Conservation (phyloP, 2,329 filamentous ascomycete genomes). For the Nothophoma quercina region DNA sequence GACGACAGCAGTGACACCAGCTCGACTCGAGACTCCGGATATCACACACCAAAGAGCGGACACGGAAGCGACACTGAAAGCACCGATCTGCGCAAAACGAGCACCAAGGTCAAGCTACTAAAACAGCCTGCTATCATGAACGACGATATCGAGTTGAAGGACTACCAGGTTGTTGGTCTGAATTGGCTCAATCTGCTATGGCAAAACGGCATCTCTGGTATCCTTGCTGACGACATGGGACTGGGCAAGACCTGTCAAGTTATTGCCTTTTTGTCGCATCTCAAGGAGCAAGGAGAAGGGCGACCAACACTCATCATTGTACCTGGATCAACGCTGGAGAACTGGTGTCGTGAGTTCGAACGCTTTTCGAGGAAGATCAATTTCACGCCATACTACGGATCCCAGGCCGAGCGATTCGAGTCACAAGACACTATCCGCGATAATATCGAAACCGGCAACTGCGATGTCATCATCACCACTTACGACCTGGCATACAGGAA, state of each 20-base stretch:
- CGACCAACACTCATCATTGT: slow-evolving; percentile 88
- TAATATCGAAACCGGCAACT: slow-evolving; percentile 61
- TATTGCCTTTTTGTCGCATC: slow-evolving; percentile 86
- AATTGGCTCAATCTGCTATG: slow-evolving; percentile 94
- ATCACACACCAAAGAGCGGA: slow-evolving; percentile 65
- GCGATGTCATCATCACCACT: slow-evolving; percentile 76
- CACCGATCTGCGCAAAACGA: slow-evolving; percentile 50
- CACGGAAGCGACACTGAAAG: slow-evolving; percentile 56
- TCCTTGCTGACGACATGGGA: slow-evolving; percentile 97
- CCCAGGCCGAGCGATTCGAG: slow-evolving; percentile 69
- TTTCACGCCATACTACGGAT: slow-evolving; percentile 77
- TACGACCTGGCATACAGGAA: slow-evolving; percentile 70
- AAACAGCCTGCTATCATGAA: slow-evolving; percentile 81
- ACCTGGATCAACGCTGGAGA: slow-evolving; percentile 91
- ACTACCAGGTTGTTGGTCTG: slow-evolving; percentile 91
- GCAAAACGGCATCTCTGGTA: slow-evolving; percentile 80
- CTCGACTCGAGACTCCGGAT: slow-evolving; percentile 68
- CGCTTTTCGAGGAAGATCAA: slow-evolving; percentile 81
- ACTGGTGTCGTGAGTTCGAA: slow-evolving; percentile 91
- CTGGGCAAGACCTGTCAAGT: slow-evolving; percentile 95
- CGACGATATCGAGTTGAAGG: slow-evolving; percentile 79
- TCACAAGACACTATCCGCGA: slow-evolving; percentile 73
- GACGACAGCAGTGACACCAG: slow-evolving; percentile 51
- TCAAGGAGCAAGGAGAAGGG: slow-evolving; percentile 72
- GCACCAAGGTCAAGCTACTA: slow-evolving; percentile 55